Evolutionary conservation across 306 rosid species (phyloP).

Genomic region (Cucumis cinereus): DNA sequence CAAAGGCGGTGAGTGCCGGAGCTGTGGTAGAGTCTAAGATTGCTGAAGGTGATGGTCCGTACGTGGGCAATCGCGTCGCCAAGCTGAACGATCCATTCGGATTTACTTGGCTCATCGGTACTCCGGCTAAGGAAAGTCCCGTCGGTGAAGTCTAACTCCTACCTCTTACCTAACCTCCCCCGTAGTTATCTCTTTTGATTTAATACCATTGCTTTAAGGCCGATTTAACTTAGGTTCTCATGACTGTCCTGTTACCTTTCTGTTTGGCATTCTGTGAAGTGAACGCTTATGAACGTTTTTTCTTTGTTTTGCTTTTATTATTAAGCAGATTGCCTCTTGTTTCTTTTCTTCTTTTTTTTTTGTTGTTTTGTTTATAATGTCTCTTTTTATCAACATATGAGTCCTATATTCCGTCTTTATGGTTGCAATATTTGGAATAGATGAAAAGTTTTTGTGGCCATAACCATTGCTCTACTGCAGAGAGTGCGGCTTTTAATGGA

Average conservation of each 20-base stretch:
- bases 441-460: background rate
- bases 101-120: slow-evolving; percentile 32
- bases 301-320: background rate
- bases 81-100: slow-evolving; percentile 73
- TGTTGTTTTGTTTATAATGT: too few species aligned
- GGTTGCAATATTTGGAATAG: too few species aligned
- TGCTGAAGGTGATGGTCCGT: slow-evolving; percentile 40
- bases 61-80: slow-evolving; percentile 40
- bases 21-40: slow-evolving; percentile 31
- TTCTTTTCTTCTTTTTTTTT: too few species aligned
- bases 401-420: too few species aligned
- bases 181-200: background rate
- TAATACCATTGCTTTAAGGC: background rate
- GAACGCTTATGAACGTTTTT: background rate
- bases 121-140: slow-evolving; percentile 12
- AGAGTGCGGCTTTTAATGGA: background rate
- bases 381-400: background rate
- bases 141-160: slow-evolving; percentile 13
- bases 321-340: background rate
- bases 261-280: background rate
- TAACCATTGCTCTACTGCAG: background rate
- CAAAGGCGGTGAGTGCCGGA: slow-evolving; percentile 50
- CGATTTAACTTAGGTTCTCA: background rate
- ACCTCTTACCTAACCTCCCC: background rate
- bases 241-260: background rate